A percentile compares a stretch with the other conserved stretches of the same genome.
These are phyloP conservation scores for Saccharomycopsis guyanensis DNA, from an alignment of 805 yeast genomes.

Conservation along the genomic window DNA sequence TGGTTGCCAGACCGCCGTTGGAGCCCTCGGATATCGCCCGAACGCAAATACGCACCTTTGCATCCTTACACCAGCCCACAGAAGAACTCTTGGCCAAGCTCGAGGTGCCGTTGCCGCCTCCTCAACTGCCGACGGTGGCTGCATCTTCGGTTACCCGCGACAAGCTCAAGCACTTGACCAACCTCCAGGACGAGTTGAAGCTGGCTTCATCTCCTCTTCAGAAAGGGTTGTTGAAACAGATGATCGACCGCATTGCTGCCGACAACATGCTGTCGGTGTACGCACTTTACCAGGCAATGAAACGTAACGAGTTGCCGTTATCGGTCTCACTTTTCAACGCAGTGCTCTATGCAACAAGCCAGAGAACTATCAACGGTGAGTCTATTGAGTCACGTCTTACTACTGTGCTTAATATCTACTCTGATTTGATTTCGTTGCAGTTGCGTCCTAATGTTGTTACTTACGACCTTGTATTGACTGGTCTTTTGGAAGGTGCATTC, in stretches of 20 bases:
- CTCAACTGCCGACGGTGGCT: no score
- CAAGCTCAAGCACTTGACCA: not conserved
- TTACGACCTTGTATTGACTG: slow-evolving; percentile 15
- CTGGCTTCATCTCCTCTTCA: not conserved
- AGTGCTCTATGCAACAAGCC: slow-evolving; percentile 9
- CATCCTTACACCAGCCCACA: not conserved
- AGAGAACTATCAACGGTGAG: slow-evolving; percentile 17
- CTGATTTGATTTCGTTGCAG: slow-evolving; percentile 18
- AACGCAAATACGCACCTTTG: slow-evolving; percentile 1
- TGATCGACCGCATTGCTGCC: not conserved
- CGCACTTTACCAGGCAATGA: slow-evolving; percentile 20
- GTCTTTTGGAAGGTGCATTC: slow-evolving; percentile 18
- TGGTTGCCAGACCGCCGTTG: not conserved
- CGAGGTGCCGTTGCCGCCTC: not conserved
- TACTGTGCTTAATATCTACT: slow-evolving; percentile 17
- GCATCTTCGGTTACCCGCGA: not conserved
- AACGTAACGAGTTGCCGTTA: slow-evolving; percentile 13
- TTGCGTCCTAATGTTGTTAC: slow-evolving; percentile 15
- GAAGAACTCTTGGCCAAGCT: not conserved
- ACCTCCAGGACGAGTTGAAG: not conserved
- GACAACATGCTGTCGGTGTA: slow-evolving; percentile 6
- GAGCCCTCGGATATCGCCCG: not conserved
- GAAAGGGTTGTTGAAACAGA: not conserved
- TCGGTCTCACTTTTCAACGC: slow-evolving; percentile 13
- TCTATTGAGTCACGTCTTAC: slow-evolving; percentile 17